Evolutionary conservation across 2,329 filamentous ascomycete genomes (phyloP).

Genomic region (Nemania diffusa): DNA sequence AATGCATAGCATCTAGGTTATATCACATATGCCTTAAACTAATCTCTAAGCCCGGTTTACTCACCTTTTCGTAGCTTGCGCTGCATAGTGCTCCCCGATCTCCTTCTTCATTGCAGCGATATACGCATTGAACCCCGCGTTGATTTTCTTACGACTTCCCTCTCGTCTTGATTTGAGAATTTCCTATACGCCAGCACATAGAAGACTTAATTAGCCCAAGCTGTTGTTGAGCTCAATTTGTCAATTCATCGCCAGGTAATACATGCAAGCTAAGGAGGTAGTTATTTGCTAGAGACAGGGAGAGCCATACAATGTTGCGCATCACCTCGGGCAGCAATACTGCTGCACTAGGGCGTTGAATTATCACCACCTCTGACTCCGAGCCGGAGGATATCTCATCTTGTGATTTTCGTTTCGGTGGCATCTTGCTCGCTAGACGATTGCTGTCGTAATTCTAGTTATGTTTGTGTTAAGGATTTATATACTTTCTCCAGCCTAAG

Average conservation of each 20-base stretch:
- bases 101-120: slow-evolving; percentile 30
- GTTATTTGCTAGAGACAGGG: not conserved
- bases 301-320: slow-evolving; percentile 42
- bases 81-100: slow-evolving; percentile 36
- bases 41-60: not conserved
- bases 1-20: not conserved
- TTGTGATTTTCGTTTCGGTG: slow-evolving; percentile 24
- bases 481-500: not conserved
- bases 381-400: slow-evolving; percentile 12
- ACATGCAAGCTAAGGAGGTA: not conserved
- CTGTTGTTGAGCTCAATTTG: not conserved
- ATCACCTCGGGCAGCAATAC: slow-evolving; percentile 36
- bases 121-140: slow-evolving; percentile 32
- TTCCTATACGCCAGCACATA: slow-evolving; percentile 33
- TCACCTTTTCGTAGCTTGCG: slow-evolving; percentile 39
- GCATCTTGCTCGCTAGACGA: slow-evolving; percentile 17
- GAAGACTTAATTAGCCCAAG: slow-evolving; percentile 25
- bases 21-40: not conserved
- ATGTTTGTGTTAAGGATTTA: not conserved
- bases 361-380: slow-evolving; percentile 30
- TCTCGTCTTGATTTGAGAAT: slow-evolving; percentile 39
- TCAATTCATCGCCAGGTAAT: not conserved
- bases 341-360: slow-evolving; percentile 20
- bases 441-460: not conserved
- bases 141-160: slow-evolving; percentile 35